Percentiles rank a stretch among this genome's conserved stretches.
Conservation (phyloP, 1,284 basidiomycete genomes). For the Melampsora larici-populina region DNA sequence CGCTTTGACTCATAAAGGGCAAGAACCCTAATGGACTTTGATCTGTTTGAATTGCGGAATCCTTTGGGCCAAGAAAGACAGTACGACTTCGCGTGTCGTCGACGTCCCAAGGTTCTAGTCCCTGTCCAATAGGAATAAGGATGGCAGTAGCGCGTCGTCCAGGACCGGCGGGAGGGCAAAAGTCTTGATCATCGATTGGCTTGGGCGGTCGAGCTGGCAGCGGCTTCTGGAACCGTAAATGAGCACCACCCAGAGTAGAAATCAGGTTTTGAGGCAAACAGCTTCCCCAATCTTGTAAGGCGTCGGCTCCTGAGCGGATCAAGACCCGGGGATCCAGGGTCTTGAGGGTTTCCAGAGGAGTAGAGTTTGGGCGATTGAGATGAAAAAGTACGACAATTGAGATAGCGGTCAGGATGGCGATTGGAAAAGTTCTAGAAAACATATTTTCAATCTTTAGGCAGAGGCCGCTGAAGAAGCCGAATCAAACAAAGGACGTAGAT, state of each 20-base stretch:
- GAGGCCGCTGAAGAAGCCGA: background rate
- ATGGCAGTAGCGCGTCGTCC: conserved; percentile 30
- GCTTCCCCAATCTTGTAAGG: conserved; percentile 4
- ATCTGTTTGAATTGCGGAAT: background rate
- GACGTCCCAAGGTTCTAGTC: conserved; percentile 25
- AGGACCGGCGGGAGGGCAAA: conserved; percentile 34
- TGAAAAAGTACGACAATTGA: conserved; percentile 3
- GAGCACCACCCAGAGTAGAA: background rate
- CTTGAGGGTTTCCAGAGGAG: background rate
- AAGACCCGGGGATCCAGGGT: conserved; percentile 6
- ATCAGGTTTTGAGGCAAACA: background rate
- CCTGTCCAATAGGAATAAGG: conserved; percentile 33
- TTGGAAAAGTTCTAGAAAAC: conserved; percentile 8
- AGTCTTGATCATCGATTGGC: conserved; percentile 36
- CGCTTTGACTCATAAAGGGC: conserved; percentile 10
- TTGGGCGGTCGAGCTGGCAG: background rate
- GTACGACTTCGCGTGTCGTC: conserved; percentile 13
- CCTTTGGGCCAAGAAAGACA: conserved; percentile 15
- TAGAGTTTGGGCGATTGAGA: conserved; percentile 4
- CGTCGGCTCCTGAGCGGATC: background rate
- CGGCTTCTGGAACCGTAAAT: conserved; percentile 10
- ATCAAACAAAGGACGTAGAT: no score
- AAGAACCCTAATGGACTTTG: conserved; percentile 28
- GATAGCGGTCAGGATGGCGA: background rate
- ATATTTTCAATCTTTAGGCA: background rate